phyloP scores from a whole-genome alignment of 140 eudicot genomes.

The Stevia rebaudiana region DNA sequence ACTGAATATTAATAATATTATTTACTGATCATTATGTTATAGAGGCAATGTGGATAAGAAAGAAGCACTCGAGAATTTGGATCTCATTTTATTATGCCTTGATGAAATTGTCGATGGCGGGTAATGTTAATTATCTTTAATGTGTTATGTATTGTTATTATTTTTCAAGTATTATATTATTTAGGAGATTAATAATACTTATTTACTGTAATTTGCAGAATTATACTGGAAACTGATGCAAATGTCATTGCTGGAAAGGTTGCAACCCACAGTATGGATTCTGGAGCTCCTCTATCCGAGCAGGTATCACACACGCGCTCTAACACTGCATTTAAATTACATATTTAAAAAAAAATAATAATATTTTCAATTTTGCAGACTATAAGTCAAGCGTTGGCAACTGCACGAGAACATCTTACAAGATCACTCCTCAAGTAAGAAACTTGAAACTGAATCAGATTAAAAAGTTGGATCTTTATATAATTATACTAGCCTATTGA shows the following conservation, averaged over 20 bases:
- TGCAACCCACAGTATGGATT: conserved; percentile 51
- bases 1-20: background rate
- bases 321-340: background rate
- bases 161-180: background rate
- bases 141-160: background rate
- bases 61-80: conserved; percentile 88
- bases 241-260: conserved; percentile 66
- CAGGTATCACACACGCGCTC: conserved; percentile 34
- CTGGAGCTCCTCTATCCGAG: conserved; percentile 76
- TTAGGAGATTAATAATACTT: background rate
- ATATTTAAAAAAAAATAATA: background rate
- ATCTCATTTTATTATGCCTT: conserved; percentile 70
- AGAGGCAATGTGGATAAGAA: conserved; percentile 74
- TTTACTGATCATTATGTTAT: background rate
- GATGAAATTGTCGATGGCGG: conserved; percentile 95
- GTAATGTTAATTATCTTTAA: conserved; percentile 21
- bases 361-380: conserved; percentile 55
- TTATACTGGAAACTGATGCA: conserved; percentile 74
- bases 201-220: conserved; percentile 1
- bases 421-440: conserved; percentile 70
- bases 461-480: background rate
- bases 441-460: conserved; percentile 8
- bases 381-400: conserved; percentile 68
- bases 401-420: conserved; percentile 82
- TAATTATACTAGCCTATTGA: too few relatives aligned